These are phyloP conservation scores for Plectosphaerella plurivora DNA, from an alignment of 2,329 filamentous ascomycete species.

Conservation along the genomic window DNA sequence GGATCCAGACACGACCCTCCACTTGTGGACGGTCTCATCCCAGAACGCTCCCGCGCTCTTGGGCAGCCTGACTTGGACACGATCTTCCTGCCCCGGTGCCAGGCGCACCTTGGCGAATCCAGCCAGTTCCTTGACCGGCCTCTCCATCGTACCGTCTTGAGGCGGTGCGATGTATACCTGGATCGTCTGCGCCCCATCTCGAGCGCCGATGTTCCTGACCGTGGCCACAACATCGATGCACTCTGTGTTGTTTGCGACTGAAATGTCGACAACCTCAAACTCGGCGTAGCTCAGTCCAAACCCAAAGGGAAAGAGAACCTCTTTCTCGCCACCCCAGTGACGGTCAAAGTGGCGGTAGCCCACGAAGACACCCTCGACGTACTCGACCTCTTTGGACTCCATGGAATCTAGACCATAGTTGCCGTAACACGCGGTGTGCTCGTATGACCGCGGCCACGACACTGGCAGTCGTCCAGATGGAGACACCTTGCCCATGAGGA, in stretches of 20 bases:
- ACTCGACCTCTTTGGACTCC: constrained; percentile 38
- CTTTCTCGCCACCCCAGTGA: constrained; percentile 31
- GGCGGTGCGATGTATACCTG: constrained; percentile 35
- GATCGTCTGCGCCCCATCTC: neutral
- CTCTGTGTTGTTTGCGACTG: constrained; percentile 32
- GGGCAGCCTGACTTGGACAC: constrained; percentile 15
- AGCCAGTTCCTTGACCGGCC: constrained; percentile 43
- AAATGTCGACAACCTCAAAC: constrained; percentile 42
- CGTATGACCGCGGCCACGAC: constrained; percentile 48
- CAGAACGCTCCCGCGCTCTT: constrained; percentile 32
- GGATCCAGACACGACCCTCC: constrained; percentile 28
- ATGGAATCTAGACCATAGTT: constrained; percentile 44
- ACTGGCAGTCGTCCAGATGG: constrained; percentile 29
- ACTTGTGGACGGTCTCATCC: constrained; percentile 31
- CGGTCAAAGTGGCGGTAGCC: constrained; percentile 67
- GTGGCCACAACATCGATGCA: constrained; percentile 2
- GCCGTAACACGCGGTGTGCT: constrained; percentile 19
- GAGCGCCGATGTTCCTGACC: neutral
- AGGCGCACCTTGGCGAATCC: constrained; percentile 49
- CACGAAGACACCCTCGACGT: constrained; percentile 63
- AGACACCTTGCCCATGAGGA: constrained; percentile 58
- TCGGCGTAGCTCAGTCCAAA: constrained; percentile 57
- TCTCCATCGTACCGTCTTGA: constrained; percentile 31
- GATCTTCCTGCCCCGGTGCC: constrained; percentile 33
- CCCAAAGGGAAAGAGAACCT: constrained; percentile 61